Conservation (phyloP, 116 monocot genomes). For the Cymodocea nodosa region DNA sequence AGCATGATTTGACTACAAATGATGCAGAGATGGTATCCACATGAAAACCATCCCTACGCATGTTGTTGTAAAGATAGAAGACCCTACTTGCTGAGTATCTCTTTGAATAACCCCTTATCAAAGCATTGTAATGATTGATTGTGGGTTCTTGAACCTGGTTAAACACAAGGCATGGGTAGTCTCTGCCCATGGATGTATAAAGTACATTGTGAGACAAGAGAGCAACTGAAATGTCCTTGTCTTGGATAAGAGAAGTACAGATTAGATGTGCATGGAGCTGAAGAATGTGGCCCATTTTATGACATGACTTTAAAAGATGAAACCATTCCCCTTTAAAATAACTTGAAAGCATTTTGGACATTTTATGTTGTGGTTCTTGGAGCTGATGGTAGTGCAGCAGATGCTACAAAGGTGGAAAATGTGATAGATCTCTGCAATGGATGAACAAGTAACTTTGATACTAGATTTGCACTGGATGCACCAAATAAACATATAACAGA, state of each 20-base stretch:
- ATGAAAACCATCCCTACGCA: conserved; percentile 20
- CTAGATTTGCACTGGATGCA: not conserved
- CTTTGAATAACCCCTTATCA: conserved; percentile 34
- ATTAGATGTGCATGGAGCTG: conserved; percentile 36
- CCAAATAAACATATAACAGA: conserved; percentile 1
- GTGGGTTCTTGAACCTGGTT: conserved; percentile 15
- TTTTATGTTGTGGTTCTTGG: not conserved
- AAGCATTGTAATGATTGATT: conserved; percentile 29
- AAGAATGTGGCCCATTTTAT: conserved; percentile 15
- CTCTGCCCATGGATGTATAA: not conserved
- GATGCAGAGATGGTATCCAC: conserved; percentile 33
- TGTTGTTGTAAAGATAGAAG: conserved; percentile 31
- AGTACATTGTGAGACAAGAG: conserved; percentile 18
- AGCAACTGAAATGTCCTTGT: conserved; percentile 12
- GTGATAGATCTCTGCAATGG: not conserved
- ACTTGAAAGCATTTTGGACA: not conserved
- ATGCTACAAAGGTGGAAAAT: conserved; percentile 3
- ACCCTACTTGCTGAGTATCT: conserved; percentile 11
- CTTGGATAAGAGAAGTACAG: conserved; percentile 14
- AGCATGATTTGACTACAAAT: conserved; percentile 45
- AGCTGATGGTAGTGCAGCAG: not conserved
- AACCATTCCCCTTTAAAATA: conserved; percentile 3
- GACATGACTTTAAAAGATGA: conserved; percentile 23
- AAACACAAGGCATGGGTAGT: conserved; percentile 16
- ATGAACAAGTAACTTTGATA: not conserved